Evolutionary conservation across 2,329 filamentous ascomycete species (phyloP).

Genomic region (Arachnopeziza araneosa): DNA sequence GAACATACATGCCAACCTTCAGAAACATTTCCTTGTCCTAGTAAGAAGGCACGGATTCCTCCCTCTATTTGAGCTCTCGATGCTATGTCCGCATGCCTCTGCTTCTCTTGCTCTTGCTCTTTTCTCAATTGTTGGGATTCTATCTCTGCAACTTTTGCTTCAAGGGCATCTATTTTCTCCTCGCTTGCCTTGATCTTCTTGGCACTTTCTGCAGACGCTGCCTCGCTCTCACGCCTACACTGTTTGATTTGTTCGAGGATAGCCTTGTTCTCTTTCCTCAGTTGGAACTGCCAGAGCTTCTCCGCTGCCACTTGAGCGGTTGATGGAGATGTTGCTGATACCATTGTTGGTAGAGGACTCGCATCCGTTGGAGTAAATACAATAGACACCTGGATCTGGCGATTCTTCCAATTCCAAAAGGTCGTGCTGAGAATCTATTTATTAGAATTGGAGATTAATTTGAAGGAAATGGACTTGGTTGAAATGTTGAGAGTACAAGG

Average conservation of each 20-base stretch:
- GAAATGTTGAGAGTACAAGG: too few relatives aligned
- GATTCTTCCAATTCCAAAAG: conserved; percentile 1
- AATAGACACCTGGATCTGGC: neutral
- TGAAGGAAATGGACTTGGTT: too few relatives aligned
- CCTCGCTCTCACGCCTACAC: conserved; percentile 2
- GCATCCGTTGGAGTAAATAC: neutral
- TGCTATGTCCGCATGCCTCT: conserved; percentile 3
- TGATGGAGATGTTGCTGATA: neutral
- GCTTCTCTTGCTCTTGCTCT: conserved; percentile 3
- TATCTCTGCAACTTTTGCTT: conserved; percentile 9
- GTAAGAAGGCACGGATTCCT: neutral
- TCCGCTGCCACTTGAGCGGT: conserved; percentile 11
- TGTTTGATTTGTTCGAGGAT: conserved; percentile 15
- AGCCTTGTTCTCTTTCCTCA: conserved; percentile 22
- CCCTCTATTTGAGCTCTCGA: neutral
- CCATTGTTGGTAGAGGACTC: neutral
- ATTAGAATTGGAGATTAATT: neutral
- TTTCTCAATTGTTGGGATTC: conserved; percentile 2
- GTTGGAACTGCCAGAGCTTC: conserved; percentile 19
- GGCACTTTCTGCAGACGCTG: conserved; percentile 1
- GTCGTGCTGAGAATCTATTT: neutral
- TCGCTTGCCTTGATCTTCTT: conserved; percentile 8
- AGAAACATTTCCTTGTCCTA: neutral
- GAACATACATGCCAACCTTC: neutral
- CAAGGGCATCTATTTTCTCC: conserved; percentile 6